Base-by-base conservation (phyloP, 2,329 filamentous ascomycete species). In the Corynespora cassiicola region DNA sequence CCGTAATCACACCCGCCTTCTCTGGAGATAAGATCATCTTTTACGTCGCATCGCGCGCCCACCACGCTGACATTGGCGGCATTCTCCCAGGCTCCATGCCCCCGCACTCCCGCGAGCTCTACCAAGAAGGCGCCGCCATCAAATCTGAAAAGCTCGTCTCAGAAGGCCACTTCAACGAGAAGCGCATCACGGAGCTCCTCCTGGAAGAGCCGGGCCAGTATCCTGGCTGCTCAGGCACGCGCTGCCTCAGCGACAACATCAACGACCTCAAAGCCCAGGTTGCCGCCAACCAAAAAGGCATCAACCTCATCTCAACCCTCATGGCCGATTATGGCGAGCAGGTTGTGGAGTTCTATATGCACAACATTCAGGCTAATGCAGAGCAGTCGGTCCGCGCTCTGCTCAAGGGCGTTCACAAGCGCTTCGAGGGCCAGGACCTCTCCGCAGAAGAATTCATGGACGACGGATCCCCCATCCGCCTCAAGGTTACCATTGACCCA, bases 241-340 rank as follows among this genome's bases (percentile, higher is more conserved):
- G 89, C 27, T 90, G 88, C 60, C 74, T 95, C 1, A 83, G 81
- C 7, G 90, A 95, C 65, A 95, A 95, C 61, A 76, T 95, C 50
- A 91, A 89, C 35, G 90, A 95, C 61, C 75, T 95, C 25, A 90
- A 91, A 65, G 90, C 90, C 0, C 89, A 95, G 62, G 85, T 94
- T 9, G 88, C 90, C 0, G 88, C 89, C 9, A 95, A 95, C 58
- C 86, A 90, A 54, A 90, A 90, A 54, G 90, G 90, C 7, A 92
- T 92, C 58, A 84, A 82, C 22, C 74, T 92, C 15, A 94, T 95
- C 50, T 80, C 79, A 32, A 77, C 79, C 0, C 73, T 94, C 2
- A 90, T 95, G 50, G 78, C 81, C 12, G 89, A 94, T 56, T 94
- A 91, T 53, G 84, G 85, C 11, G 84, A 89, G 52, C 76, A 84